Conservation (phyloP, 192 early-diverging fungal genomes). For the Geranomyces michiganensis region DNA sequence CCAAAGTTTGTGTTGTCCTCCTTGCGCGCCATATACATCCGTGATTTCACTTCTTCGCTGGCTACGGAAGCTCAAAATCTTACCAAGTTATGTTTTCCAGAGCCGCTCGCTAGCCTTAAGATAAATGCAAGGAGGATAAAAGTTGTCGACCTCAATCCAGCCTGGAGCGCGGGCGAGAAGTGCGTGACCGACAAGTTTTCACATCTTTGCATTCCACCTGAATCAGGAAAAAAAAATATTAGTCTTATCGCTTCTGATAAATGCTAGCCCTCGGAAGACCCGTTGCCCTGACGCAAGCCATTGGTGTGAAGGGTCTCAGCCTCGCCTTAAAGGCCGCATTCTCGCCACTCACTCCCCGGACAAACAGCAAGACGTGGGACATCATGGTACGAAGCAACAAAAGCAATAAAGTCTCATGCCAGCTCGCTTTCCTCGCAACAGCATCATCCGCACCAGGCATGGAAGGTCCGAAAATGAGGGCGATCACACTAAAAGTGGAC, state of each 20-base stretch:
- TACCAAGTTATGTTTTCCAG: background rate
- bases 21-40: background rate
- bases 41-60: background rate
- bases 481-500: no score
- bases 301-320: background rate
- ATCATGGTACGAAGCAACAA: no score
- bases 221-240: background rate
- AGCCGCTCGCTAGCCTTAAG: background rate
- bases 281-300: background rate
- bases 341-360: conserved; percentile 1
- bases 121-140: background rate
- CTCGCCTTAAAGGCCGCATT: conserved; percentile 11
- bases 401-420: no score
- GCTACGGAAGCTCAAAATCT: background rate
- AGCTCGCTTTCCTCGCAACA: no score
- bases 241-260: no score
- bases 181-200: no score
- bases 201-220: background rate
- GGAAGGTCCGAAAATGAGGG: no score
- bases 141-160: background rate
- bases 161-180: no score
- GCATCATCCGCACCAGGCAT: no score
- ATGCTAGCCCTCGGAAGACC: background rate
- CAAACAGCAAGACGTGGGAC: no score
- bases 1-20: conserved; percentile 1